phyloP scores from a whole-genome alignment of 768 basidiomycete species.

The Cubamyces lactineus region DNA sequence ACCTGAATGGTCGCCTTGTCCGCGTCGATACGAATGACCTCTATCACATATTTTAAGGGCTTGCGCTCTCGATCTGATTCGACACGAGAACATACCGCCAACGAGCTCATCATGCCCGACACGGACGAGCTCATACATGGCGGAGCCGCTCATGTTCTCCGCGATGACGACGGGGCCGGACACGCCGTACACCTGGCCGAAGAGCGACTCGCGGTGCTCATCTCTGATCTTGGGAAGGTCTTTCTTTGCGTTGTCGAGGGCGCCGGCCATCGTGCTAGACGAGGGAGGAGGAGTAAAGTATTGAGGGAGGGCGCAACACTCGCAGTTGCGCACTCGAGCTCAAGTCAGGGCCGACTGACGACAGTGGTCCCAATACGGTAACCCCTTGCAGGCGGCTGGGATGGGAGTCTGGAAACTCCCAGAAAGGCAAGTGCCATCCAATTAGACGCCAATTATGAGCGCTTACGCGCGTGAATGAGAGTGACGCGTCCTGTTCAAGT shows the following conservation, averaged over 20 bases:
- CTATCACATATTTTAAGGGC: conserved; percentile 43
- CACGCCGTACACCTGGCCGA: conserved; percentile 91
- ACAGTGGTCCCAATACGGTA: conserved; percentile 22
- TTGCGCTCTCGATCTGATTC: background rate
- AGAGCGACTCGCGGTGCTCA: conserved; percentile 87
- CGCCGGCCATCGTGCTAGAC: conserved; percentile 78
- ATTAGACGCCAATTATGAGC: conserved; percentile 7
- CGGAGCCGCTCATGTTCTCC: conserved; percentile 93
- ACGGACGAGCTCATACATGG: conserved; percentile 97
- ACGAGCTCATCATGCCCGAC: conserved; percentile 99
- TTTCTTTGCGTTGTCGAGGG: conserved; percentile 86
- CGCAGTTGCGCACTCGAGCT: conserved; percentile 1
- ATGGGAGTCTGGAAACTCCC: conserved; percentile 22
- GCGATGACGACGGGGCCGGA: conserved; percentile 99
- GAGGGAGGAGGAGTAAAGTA: conserved; percentile 9
- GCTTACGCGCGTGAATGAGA: conserved; percentile 28
- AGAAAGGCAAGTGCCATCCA: background rate
- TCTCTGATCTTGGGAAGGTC: conserved; percentile 86
- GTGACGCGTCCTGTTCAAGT: conserved; percentile 38
- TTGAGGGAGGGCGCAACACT: conserved; percentile 9
- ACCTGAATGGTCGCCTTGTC: conserved; percentile 99
- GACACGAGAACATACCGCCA: conserved; percentile 63
- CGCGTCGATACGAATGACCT: conserved; percentile 98
- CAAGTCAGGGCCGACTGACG: conserved; percentile 23
- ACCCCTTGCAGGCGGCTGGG: background rate